Evolutionary conservation across 2,329 filamentous ascomycete genomes (phyloP), one percentile per base, ranked within the genome.

Genomic region (Trichocomaceae sp.): DNA sequence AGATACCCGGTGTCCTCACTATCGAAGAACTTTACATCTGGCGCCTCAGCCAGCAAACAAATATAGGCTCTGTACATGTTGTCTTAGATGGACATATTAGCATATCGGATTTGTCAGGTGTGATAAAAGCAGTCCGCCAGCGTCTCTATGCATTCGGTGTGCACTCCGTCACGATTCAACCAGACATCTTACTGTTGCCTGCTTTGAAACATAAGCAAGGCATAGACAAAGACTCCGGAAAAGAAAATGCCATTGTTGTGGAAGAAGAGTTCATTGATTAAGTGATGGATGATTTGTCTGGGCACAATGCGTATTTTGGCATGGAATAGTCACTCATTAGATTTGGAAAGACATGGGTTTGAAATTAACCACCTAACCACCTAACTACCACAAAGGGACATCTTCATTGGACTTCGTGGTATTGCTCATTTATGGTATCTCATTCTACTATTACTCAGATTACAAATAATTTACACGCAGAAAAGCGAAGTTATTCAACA

Each of bases 1-100:
- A 85, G 80, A 83, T 89, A 35, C 78, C 82, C 0, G 86, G 85
- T 0, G 77, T 90, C 17, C 67, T 81, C 19, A 83, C 83, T 0
- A 78, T 90, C 13, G 85, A 89, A 59, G 85, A 90, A 61, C 74
- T 90, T 15, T 86, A 88, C 61, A 80, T 89, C 58, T 90, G 87
- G 86, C 78, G 83, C 2, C 76, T 90, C 2, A 83, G 86, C 63
- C 85, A 91, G 69, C 77, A 77, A 50, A 88, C 87, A 63, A 76
- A 81, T 3, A 77, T 90, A 47, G 87, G 87, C 7, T 84, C 84
- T 0, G 86, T 83, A 1, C 86, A 89, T 63, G 72, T 90, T 1
- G 22, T 52, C 12, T 79, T 89, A 15, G 76, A 78, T 1, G 79
- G 83, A 58, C 74, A 78, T 50, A 48, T 31, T 22, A 77, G 78